phyloP scores from a whole-genome alignment of 2,329 filamentous ascomycete genomes.

The Lachnellula suecica region DNA sequence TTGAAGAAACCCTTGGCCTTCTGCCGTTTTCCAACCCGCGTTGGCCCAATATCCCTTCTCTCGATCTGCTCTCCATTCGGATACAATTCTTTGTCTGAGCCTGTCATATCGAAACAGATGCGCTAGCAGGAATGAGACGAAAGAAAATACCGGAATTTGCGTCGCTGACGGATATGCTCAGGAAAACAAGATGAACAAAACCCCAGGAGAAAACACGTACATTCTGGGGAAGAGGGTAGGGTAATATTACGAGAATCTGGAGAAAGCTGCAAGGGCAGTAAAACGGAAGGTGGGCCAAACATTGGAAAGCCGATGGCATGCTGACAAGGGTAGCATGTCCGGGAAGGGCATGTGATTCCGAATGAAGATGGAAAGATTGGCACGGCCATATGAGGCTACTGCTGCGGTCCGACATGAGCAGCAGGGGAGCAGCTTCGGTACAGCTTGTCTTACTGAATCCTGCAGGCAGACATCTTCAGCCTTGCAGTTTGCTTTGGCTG shows the following conservation, averaged over 20 bases:
- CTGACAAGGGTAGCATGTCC: slow-evolving; percentile 20
- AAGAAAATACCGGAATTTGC: background rate
- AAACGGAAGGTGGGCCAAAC: slow-evolving; percentile 4
- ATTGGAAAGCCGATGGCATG: slow-evolving; percentile 13
- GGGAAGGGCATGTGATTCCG: slow-evolving; percentile 20
- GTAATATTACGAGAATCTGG: background rate
- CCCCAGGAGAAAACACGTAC: background rate
- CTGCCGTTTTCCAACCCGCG: slow-evolving; percentile 12
- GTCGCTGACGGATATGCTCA: no score
- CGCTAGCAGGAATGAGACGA: background rate
- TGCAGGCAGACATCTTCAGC: no score
- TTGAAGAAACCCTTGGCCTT: slow-evolving; percentile 31
- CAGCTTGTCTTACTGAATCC: no score
- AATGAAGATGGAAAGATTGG: slow-evolving; percentile 3
- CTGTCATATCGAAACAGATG: slow-evolving; percentile 11
- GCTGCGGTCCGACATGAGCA: no score
- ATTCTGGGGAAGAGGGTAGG: background rate
- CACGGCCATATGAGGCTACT: no score
- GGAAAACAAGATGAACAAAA: no score
- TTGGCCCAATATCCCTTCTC: no score
- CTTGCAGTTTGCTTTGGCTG: background rate
- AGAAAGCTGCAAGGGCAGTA: background rate
- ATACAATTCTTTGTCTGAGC: slow-evolving; percentile 10
- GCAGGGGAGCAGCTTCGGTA: background rate
- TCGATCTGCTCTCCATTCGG: no score